phyloP scores from a whole-genome alignment of 495 filamentous ascomycete genomes.

The Delitschia confertaspora region DNA sequence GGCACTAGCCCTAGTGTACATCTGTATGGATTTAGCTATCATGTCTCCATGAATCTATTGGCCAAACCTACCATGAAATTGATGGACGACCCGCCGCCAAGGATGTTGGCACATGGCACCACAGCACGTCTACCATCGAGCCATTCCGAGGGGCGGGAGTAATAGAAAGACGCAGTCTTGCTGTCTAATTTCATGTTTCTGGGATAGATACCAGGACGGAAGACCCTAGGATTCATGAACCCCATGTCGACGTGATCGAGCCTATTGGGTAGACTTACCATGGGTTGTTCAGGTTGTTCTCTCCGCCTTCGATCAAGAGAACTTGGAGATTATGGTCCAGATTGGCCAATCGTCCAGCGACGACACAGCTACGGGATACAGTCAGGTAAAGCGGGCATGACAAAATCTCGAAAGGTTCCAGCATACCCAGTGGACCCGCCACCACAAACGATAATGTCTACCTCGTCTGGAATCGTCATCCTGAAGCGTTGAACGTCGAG shows the following conservation, averaged over 20 bases:
- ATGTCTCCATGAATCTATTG: not conserved
- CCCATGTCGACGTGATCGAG: too few relatives aligned
- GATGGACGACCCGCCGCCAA: conserved; percentile 71
- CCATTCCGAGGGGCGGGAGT: conserved; percentile 65
- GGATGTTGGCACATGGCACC: conserved; percentile 69
- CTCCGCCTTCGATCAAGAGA: conserved; percentile 68
- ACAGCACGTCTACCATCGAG: conserved; percentile 62
- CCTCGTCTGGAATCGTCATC: conserved; percentile 28
- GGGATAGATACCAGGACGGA: conserved; percentile 68
- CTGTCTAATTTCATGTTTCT: conserved; percentile 76
- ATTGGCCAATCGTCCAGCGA: conserved; percentile 70
- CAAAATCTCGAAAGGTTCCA: not conserved
- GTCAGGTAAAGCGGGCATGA: not conserved
- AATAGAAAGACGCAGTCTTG: conserved; percentile 79
- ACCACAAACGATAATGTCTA: conserved; percentile 73
- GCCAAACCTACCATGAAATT: conserved; percentile 61
- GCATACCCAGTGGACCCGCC: conserved; percentile 41
- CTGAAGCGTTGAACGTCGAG: conserved; percentile 1
- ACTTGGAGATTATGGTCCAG: conserved; percentile 74
- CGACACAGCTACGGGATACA: conserved; percentile 46
- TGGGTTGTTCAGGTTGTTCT: conserved; percentile 75
- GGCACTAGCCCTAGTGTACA: conserved; percentile 76
- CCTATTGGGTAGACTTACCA: conserved; percentile 38
- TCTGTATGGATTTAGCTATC: conserved; percentile 38
- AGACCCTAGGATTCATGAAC: conserved; percentile 40